Evolutionary conservation across 495 filamentous ascomycete species (phyloP).

Genomic region (Neurospora sublineolata): DNA sequence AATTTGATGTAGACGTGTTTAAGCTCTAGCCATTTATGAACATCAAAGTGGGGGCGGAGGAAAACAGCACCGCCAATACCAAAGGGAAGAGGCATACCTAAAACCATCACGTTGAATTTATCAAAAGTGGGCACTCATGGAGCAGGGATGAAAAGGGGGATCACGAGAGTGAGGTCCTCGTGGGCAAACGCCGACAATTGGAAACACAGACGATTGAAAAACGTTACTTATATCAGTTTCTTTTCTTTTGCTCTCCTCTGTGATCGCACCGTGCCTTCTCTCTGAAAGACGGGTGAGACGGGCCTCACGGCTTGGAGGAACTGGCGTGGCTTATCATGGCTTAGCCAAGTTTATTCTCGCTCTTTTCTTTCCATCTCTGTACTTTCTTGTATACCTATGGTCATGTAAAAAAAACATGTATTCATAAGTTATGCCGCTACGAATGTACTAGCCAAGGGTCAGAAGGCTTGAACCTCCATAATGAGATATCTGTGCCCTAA

Average conservation of each 20-base stretch:
- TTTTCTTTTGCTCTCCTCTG: constrained; percentile 38
- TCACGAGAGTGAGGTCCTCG: neutral
- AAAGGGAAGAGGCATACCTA: neutral
- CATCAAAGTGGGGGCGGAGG: neutral
- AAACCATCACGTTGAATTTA: neutral
- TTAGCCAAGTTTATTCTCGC: neutral
- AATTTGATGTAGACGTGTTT: neutral
- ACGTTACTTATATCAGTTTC: too few species aligned
- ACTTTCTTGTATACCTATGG: neutral
- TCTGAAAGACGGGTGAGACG: constrained; percentile 24
- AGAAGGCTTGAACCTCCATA: neutral
- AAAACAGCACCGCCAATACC: constrained; percentile 6
- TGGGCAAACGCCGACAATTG: too few species aligned
- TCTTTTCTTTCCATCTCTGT: neutral
- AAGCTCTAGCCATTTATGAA: neutral
- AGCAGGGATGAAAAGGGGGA: too few species aligned
- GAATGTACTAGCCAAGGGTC: neutral
- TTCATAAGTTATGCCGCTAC: neutral
- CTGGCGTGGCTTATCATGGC: neutral
- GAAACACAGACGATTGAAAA: too few species aligned
- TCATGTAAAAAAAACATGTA: neutral
- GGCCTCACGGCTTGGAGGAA: constrained; percentile 35
- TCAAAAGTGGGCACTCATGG: neutral
- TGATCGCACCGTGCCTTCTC: neutral
- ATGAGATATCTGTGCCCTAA: neutral